These are phyloP conservation scores for Silybum marianum DNA, from an alignment of 129 eudicot species.

Conservation along the genomic window DNA sequence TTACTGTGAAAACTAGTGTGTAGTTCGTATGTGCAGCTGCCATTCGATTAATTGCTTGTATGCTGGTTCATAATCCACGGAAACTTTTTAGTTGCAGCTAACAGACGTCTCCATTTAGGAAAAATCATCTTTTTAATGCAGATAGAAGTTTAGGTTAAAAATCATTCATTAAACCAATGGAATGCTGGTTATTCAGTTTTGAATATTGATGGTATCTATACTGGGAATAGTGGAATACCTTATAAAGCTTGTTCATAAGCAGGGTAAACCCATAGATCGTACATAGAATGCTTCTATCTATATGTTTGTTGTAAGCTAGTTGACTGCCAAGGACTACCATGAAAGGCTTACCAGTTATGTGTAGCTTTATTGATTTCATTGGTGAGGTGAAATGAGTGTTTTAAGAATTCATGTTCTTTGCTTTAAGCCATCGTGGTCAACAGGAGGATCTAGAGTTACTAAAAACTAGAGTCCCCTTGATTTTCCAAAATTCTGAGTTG, in stretches of 20 bases:
- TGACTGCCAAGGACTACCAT: background rate
- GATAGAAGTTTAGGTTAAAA: background rate
- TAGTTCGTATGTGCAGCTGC: background rate
- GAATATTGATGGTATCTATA: background rate
- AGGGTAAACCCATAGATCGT: background rate
- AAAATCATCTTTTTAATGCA: background rate
- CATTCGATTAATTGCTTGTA: background rate
- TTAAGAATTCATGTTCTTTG: background rate
- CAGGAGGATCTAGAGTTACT: background rate
- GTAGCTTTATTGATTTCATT: background rate
- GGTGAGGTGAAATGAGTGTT: background rate
- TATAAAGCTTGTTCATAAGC: no score
- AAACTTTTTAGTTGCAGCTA: background rate
- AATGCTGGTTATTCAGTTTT: background rate
- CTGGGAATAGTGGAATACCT: no score
- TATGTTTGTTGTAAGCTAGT: background rate
- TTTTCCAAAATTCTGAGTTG: background rate
- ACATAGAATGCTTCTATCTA: background rate
- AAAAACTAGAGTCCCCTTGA: background rate
- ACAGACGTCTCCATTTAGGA: background rate
- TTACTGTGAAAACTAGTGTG: background rate
- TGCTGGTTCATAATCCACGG: background rate
- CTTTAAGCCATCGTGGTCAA: background rate
- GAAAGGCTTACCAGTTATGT: background rate
- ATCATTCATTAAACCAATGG: background rate